Conservation (phyloP, 257 asterid species). For the Fraxinus excelsior region DNA sequence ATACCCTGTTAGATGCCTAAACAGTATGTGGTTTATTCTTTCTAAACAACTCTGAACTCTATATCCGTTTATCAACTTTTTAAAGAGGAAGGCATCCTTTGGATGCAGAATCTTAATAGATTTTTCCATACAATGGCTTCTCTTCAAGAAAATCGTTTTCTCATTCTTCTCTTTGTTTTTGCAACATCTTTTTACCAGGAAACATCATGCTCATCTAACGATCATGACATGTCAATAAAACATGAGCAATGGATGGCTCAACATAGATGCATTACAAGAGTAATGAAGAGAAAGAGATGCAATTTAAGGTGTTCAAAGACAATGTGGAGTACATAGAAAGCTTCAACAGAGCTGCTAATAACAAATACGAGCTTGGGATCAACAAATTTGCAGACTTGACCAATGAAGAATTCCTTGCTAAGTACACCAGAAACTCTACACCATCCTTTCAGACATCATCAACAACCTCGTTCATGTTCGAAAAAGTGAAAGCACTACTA, state of each 20-base stretch:
- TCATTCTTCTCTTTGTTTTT: slow-evolving; percentile 1
- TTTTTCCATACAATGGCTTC: slow-evolving; percentile 10
- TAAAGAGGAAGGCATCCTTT: background rate
- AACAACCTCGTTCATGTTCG: slow-evolving; percentile 6
- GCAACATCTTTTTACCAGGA: slow-evolving; percentile 9
- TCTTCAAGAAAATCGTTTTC: background rate
- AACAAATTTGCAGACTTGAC: slow-evolving; percentile 49
- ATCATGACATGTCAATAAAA: slow-evolving; percentile 16
- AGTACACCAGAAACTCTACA: slow-evolving; percentile 19
- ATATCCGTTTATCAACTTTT: background rate
- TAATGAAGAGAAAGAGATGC: slow-evolving; percentile 32
- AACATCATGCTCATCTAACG: background rate
- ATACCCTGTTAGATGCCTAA: no score
- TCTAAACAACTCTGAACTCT: no score
- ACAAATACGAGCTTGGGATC: slow-evolving; percentile 33
- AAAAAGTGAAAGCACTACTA: slow-evolving; percentile 14
- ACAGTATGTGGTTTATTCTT: no score
- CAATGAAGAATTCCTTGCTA: slow-evolving; percentile 35
- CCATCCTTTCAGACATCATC: background rate
- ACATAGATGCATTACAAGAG: slow-evolving; percentile 33
- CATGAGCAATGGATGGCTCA: slow-evolving; percentile 43
- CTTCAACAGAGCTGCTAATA: slow-evolving; percentile 30
- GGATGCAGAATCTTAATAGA: background rate
- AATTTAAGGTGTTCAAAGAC: slow-evolving; percentile 39
- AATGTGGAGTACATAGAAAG: slow-evolving; percentile 39